Evolutionary conservation across 2,329 filamentous ascomycete genomes (phyloP).

Genomic region (Clarireedia sp.): DNA sequence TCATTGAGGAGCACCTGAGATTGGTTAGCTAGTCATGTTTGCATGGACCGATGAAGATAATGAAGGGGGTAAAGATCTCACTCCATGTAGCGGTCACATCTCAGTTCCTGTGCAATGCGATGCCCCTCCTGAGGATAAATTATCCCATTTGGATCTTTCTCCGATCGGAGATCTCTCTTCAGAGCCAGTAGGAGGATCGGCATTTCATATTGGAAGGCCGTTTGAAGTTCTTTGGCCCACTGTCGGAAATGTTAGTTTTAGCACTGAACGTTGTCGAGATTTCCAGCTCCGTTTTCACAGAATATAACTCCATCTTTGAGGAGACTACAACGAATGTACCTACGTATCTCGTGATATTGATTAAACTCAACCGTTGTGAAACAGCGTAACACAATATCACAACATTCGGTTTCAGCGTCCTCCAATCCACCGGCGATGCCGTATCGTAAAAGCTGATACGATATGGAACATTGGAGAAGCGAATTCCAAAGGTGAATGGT

Average conservation of each 20-base stretch:
- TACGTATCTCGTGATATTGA: conserved; percentile 50
- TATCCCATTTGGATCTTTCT: conserved; percentile 50
- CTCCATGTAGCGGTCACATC: conserved; percentile 56
- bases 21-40: background rate
- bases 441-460: conserved; percentile 55
- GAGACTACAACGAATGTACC: conserved; percentile 18
- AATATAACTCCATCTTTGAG: background rate
- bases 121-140: conserved; percentile 56
- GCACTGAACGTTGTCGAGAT: background rate
- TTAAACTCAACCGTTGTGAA: conserved; percentile 47
- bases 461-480: conserved; percentile 38
- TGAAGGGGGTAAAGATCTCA: conserved; percentile 30
- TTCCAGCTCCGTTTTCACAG: background rate
- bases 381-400: conserved; percentile 56
- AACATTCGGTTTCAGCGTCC: conserved; percentile 48
- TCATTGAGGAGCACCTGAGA: conserved; percentile 1
- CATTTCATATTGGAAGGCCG: conserved; percentile 40
- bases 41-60: background rate
- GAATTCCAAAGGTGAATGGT: conserved; percentile 51
- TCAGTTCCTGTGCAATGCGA: conserved; percentile 46
- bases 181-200: conserved; percentile 51
- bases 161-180: conserved; percentile 50
- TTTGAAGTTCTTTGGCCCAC: conserved; percentile 51
- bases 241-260: conserved; percentile 24
- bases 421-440: conserved; percentile 50